Base-by-base conservation (phyloP, 2,329 filamentous ascomycete species). In the Neonectria hederae region DNA sequence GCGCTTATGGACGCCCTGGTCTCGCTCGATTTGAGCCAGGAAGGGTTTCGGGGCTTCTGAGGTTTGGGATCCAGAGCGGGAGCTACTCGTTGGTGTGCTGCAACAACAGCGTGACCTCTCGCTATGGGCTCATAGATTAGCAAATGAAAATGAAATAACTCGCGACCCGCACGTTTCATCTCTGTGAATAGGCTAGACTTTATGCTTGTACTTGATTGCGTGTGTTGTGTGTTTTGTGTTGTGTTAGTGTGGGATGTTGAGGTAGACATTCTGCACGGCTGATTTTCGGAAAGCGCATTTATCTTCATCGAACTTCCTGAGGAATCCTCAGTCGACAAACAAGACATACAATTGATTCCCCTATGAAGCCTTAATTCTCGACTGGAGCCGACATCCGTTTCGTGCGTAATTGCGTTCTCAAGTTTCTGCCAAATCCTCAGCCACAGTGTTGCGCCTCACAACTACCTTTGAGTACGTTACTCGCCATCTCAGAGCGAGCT, bases 121-220 rank as follows among this genome's bases (percentile, higher is more conserved):
- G 54, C 62, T 48, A 65, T 51, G 56, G 26, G 28, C 53, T 57
- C 60, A 54, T 68, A 56, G 54, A 59, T 59, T 45, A 68, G 38
- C 38, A 62, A 67, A 67, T 67, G 53, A 61, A 69, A 65, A 66
- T 42, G 58, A 51, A 68, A 64, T 55, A 59, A 63, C 49, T 58
- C 45, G 48, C 45, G 42, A 49, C 22, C 17, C 24, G 19, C 19
- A 26, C 40, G 0, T 40, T 10, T 14, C 13, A 6, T 19, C 14
- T 10, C 14, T 10, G 38, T 45, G 38, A 55, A n/a, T n/a, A n/a
- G n/a, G n/a, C n/a, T n/a, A n/a, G n/a, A n/a, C n/a, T n/a, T n/a
- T n/a, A n/a, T n/a, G n/a, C n/a, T n/a, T n/a, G n/a, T n/a, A n/a
- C n/a, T n/a, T n/a, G n/a, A n/a, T n/a, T n/a, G n/a, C n/a, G n/a